Conservation (phyloP, 495 filamentous ascomycete species). For the Xylaria sp. region DNA sequence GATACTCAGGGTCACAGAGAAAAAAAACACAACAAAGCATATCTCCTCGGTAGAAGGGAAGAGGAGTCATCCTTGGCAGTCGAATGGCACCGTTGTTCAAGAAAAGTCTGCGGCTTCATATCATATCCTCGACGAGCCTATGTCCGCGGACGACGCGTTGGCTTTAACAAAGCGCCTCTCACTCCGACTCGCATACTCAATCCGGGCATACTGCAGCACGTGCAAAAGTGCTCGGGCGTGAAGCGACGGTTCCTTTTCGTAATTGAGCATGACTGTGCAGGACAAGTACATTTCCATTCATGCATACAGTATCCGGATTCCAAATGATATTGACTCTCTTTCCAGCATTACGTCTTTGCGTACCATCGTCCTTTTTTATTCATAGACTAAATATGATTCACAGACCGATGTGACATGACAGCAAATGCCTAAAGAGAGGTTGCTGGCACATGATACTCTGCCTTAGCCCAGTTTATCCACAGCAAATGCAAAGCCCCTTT, state of each 20-base stretch:
- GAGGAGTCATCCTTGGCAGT: not conserved
- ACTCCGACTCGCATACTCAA: not conserved
- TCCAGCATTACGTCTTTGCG: not conserved
- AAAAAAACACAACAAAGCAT: not conserved
- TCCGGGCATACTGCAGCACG: not conserved
- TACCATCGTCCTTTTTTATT: not conserved
- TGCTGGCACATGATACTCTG: constrained; percentile 7
- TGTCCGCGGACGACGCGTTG: not conserved
- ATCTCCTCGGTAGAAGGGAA: not conserved
- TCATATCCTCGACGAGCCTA: not conserved
- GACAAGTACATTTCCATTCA: too few species aligned
- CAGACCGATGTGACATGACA: constrained; percentile 10
- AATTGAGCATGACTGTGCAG: not conserved
- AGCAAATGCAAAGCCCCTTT: constrained; percentile 31
- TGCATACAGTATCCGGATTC: not conserved
- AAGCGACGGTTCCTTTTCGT: not conserved
- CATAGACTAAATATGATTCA: not conserved
- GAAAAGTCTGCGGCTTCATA: not conserved
- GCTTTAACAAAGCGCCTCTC: not conserved
- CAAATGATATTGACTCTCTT: not conserved
- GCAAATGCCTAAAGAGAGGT: not conserved
- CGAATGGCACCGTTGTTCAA: not conserved
- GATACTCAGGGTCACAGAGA: not conserved
- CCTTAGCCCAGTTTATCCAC: constrained; percentile 6
- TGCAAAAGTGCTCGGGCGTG: not conserved